Base-by-base conservation (phyloP, 257 asterid genomes). In the Thymus quinquecostatus region DNA sequence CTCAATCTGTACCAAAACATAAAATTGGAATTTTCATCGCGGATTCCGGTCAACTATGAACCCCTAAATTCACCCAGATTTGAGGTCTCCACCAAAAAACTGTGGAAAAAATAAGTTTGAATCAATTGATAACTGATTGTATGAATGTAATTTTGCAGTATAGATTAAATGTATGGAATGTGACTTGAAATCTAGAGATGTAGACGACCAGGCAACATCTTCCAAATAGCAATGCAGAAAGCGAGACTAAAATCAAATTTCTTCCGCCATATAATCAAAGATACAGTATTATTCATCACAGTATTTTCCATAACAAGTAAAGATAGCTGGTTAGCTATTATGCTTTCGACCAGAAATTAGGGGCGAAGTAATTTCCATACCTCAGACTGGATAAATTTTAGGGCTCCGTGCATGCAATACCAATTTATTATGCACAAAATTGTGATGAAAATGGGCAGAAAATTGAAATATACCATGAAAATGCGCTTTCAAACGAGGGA, bases 51-150 rank as follows among this genome's bases (percentile, higher is more conserved):
- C 49, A 10, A 45, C 28, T 12, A 12, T 1, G 12, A 10, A 64
- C 40, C 58, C 70, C 58, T 38, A 47, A 40, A 7, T 61, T 61
- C 47, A 40, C 14, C 51, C 49, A 38, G 33, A 21, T 41, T 27
- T 40, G 40, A 61, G 49, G 40, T 64, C 29, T 44, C 40, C 69
- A 63, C 55, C 54, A 60, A 34, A 60, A 34, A 61, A 36, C 66
- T 21, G 51, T 36, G 40, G 40, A 36, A 3, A 36, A 36, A 1
- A 36, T 36, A 36, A 1, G 40, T 36, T 36, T 5, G 5, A 36
- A 36, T 36, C 40, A 36, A 36, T 36, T 41, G 10, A 64, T 12
- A 44, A 63, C 27, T 1, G 29, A 27, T 43, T 28, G 12, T 27
- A 44, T 64, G 5, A 10, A 45, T 11, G 29, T 28, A 47, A 45